A percentile compares a stretch with the other conserved stretches of the same genome.
These are phyloP conservation scores for Pyrus hybrid DNA, from an alignment of 331 rosid species.

Conservation along the genomic window DNA sequence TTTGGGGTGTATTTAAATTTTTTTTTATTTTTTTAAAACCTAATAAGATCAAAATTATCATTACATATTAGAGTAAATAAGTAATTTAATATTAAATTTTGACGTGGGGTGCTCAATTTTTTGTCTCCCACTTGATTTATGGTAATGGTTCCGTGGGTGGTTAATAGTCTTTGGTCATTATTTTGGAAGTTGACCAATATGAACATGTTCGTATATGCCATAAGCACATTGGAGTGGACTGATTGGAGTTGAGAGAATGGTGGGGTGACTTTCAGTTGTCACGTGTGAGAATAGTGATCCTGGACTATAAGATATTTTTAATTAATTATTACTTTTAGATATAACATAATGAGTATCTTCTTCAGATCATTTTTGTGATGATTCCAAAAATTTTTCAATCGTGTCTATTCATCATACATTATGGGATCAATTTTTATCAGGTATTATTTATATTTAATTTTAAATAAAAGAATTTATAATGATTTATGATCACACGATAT, in stretches of 20 bases:
- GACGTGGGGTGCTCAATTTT: no score
- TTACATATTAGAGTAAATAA: no score
- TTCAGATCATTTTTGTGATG: accelerated
- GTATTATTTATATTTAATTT: no score
- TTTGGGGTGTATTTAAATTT: no score
- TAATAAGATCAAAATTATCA: no score
- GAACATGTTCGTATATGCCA: not conserved
- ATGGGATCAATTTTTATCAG: no score
- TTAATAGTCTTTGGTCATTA: not conserved
- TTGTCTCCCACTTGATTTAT: not conserved
- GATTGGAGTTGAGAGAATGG: not conserved
- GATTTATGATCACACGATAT: no score
- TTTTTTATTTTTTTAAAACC: no score
- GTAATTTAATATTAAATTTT: no score
- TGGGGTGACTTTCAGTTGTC: not conserved
- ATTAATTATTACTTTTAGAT: not conserved
- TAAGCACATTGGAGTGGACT: not conserved
- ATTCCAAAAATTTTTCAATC: accelerated
- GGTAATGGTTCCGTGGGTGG: not conserved
- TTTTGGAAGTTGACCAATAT: not conserved
- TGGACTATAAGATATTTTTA: not conserved
- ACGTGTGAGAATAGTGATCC: not conserved
- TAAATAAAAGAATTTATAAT: no score
- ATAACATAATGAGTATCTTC: no score
- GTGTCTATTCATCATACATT: no score